Conservation (phyloP, 495 filamentous ascomycete genomes). For the Geopyxis carbonaria region DNA sequence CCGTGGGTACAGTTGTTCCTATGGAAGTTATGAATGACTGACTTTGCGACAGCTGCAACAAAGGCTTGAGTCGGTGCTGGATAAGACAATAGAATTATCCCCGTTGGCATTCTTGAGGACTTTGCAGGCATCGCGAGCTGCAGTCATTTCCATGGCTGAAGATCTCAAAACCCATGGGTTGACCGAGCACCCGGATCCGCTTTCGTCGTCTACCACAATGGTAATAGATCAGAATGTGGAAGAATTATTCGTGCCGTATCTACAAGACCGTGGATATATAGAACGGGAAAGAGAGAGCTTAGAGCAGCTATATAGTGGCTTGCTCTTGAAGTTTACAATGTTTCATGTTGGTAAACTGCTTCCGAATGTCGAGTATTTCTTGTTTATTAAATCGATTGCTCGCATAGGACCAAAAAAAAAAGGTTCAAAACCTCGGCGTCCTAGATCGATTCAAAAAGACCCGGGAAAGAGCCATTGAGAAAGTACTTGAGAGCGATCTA, state of each 20-base stretch:
- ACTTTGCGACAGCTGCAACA: constrained; percentile 67
- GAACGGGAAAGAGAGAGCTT: constrained; percentile 79
- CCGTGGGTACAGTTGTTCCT: constrained; percentile 26
- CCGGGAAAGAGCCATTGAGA: constrained; percentile 22
- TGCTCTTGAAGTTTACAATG: constrained; percentile 87
- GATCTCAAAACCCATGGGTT: constrained; percentile 87
- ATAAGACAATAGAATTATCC: constrained; percentile 79
- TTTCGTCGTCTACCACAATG: constrained; percentile 68
- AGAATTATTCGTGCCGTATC: constrained; percentile 89
- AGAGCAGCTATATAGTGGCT: constrained; percentile 79
- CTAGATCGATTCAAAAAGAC: constrained; percentile 25
- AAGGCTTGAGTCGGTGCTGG: constrained; percentile 84
- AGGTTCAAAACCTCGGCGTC: constrained; percentile 23
- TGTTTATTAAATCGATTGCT: not conserved
- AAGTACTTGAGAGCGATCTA: constrained; percentile 24
- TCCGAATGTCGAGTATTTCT: constrained; percentile 9
- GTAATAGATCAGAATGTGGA: constrained; percentile 90
- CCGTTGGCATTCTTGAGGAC: constrained; percentile 83
- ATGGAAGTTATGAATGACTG: too few relatives aligned
- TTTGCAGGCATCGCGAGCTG: constrained; percentile 72
- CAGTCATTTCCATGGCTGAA: constrained; percentile 70
- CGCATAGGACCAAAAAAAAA: constrained; percentile 26
- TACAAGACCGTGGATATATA: constrained; percentile 85
- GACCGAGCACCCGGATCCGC: constrained; percentile 84
- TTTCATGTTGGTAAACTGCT: constrained; percentile 60